Evolutionary conservation across 192 early-diverging fungal species (phyloP).

Genomic region (Backusella sp.): DNA sequence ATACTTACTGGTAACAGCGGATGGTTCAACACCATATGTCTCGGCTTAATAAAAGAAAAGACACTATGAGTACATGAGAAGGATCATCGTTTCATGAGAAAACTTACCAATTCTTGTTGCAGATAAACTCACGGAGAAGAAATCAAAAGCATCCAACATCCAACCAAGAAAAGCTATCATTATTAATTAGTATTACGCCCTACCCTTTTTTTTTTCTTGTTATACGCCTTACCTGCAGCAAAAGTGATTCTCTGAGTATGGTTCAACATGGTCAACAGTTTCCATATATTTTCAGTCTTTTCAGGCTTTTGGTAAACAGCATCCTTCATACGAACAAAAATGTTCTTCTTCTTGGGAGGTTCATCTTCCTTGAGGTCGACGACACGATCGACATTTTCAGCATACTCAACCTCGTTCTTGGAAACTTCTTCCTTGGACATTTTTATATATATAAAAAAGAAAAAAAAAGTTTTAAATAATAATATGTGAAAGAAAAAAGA

Average conservation of each 20-base stretch:
- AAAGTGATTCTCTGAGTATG: constrained; percentile 27
- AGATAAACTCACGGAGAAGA: constrained; percentile 55
- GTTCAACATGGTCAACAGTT: constrained; percentile 25
- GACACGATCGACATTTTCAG: neutral
- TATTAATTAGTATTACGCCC: neutral
- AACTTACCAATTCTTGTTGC: constrained; percentile 46
- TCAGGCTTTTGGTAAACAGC: constrained; percentile 28
- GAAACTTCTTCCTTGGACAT: neutral
- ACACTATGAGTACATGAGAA: neutral
- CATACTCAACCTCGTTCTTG: constrained; percentile 5
- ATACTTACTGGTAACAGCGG: constrained; percentile 50
- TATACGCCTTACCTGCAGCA: constrained; percentile 22
- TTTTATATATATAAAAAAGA: neutral
- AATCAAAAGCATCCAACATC: constrained; percentile 73
- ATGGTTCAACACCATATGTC: constrained; percentile 53
- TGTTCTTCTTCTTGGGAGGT: neutral
- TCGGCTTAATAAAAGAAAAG: constrained; percentile 32
- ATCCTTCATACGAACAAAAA: constrained; percentile 11
- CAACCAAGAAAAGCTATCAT: constrained; percentile 62
- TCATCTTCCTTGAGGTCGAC: neutral
- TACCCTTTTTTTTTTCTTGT: neutral
- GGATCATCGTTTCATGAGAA: neutral
- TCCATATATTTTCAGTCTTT: constrained; percentile 24
- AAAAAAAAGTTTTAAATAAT: neutral
- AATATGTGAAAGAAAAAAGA: neutral